Conservation (phyloP, 2,329 filamentous ascomycete species). For the Fusarium devonianum region DNA sequence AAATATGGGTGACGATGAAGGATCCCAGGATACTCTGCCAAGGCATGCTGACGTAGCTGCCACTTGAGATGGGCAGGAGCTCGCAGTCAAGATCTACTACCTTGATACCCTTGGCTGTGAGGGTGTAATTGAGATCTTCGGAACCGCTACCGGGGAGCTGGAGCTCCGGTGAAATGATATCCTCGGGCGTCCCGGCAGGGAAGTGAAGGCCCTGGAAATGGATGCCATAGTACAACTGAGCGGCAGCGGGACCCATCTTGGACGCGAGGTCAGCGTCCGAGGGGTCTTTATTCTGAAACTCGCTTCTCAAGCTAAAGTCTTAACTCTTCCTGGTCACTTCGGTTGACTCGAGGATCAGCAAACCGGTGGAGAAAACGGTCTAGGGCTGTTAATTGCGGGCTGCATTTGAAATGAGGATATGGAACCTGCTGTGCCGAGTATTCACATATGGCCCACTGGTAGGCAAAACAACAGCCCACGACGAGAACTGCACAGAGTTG, state of each 20-base stretch:
- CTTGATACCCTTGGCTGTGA: conserved; percentile 32
- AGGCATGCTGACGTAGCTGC: conserved; percentile 24
- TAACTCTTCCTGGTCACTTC: conserved; percentile 26
- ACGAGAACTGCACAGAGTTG: conserved; percentile 34
- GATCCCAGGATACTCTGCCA: conserved; percentile 34
- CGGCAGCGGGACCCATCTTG: conserved; percentile 22
- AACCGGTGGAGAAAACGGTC: conserved; percentile 43
- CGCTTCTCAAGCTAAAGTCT: conserved; percentile 25
- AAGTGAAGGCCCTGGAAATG: conserved; percentile 29
- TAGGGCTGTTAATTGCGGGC: conserved; percentile 6
- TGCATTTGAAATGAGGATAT: neutral
- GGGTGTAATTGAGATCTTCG: conserved; percentile 27
- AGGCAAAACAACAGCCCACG: conserved; percentile 33
- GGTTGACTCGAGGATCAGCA: conserved; percentile 42
- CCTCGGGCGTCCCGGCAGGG: conserved; percentile 25
- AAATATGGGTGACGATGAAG: conserved; percentile 37
- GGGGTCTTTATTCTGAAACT: conserved; percentile 22
- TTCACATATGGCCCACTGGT: conserved; percentile 38
- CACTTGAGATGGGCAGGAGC: conserved; percentile 33
- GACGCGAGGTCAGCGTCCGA: conserved; percentile 6
- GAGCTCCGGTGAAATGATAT: conserved; percentile 22
- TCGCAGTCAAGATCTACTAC: conserved; percentile 38
- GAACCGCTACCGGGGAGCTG: conserved; percentile 8
- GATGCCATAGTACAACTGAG: conserved; percentile 29
- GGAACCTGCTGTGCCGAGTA: conserved; percentile 39